phyloP scores from a whole-genome alignment of 371 early-diverging fungal genomes.

The Saksenaea vasiformis region DNA sequence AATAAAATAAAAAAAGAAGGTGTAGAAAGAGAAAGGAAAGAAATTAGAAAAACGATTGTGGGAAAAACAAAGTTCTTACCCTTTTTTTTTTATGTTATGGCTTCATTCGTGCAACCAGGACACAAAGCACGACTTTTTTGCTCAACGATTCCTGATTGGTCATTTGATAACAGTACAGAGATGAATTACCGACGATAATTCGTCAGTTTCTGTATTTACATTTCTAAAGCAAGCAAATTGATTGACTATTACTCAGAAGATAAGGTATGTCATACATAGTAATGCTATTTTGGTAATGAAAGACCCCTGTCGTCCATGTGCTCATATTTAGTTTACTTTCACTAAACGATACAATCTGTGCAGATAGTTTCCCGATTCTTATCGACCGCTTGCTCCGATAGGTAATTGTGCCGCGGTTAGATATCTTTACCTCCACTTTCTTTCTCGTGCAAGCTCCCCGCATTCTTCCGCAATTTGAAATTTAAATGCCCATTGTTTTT shows the following conservation, averaged over 20 bases:
- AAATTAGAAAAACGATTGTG: constrained; percentile 16
- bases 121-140: constrained; percentile 2
- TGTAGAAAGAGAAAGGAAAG: not conserved
- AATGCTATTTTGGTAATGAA: constrained; percentile 5
- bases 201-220: not conserved
- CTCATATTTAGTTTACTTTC: constrained; percentile 1
- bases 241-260: constrained; percentile 3
- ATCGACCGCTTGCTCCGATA: constrained; percentile 1
- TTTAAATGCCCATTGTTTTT: not conserved
- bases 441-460: not conserved
- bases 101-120: constrained; percentile 3
- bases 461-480: not conserved
- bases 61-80: constrained; percentile 21
- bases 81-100: constrained; percentile 6
- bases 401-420: not conserved
- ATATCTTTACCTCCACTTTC: not conserved
- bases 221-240: not conserved
- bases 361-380: constrained; percentile 2
- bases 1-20: not conserved
- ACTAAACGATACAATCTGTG: not conserved
- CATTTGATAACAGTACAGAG: constrained; percentile 1
- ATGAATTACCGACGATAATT: constrained; percentile 3
- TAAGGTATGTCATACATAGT: constrained; percentile 2
- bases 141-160: not conserved
- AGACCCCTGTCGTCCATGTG: constrained; percentile 6